A percentile compares a stretch with the other conserved stretches of the same genome.
Conservation (phyloP, 1,284 basidiomycete species). For the Malassezia dermatis region DNA sequence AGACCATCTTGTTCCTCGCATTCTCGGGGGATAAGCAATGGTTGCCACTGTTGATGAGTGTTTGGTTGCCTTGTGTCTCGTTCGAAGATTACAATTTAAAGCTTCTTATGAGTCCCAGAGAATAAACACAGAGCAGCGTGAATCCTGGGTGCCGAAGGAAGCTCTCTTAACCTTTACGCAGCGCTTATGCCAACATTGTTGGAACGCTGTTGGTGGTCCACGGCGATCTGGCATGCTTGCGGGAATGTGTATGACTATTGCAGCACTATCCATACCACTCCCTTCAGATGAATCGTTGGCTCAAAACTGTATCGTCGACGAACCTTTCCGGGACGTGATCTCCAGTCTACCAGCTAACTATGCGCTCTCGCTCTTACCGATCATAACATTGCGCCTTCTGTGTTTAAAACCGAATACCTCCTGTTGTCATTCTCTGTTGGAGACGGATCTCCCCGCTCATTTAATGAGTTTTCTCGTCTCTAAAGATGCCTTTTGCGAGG, state of each 20-base stretch:
- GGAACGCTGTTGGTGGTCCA: background rate
- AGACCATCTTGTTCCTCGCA: background rate
- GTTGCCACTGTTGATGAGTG: background rate
- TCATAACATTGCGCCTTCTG: background rate
- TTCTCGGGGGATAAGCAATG: background rate
- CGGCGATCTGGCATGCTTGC: background rate
- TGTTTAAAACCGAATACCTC: background rate
- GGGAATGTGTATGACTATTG: background rate
- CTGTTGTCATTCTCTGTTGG: background rate
- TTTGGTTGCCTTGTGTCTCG: background rate
- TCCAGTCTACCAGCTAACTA: background rate
- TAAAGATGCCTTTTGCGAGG: constrained; percentile 2
- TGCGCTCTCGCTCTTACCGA: background rate
- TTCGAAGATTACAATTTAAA: background rate
- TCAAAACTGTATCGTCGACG: background rate
- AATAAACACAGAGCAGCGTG: background rate
- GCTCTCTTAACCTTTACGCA: background rate
- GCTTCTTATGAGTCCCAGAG: background rate
- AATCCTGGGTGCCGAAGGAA: background rate
- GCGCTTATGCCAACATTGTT: background rate
- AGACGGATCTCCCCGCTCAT: background rate
- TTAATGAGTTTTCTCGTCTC: background rate
- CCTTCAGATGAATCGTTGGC: background rate
- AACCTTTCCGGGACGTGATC: background rate
- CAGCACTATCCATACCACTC: background rate